Base-by-base conservation (phyloP, 2,329 filamentous ascomycete genomes). In the Aspergillus brunneoviolaceus region DNA sequence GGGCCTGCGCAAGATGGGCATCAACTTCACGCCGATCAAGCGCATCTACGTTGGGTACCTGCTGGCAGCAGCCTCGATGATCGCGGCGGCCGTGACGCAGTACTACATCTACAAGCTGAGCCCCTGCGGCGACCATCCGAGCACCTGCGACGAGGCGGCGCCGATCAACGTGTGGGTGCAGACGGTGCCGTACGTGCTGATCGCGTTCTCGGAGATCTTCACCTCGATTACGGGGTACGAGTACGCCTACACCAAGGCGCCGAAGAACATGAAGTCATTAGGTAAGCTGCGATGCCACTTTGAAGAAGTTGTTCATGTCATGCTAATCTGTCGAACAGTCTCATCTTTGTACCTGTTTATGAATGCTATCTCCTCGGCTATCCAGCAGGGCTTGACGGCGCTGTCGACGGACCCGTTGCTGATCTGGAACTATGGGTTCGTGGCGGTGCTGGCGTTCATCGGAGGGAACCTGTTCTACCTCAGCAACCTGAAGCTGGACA, bases 231-330 rank as follows among this genome's bases (percentile, higher is more conserved):
- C 84, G 0, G 86, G 86, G 1, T 85, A 89, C 67, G 89, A 91
- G 73, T 91, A 90, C 67, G 89, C 89, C 33, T 92, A 87, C 78
- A 87, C 87, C 69, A 90, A 91, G 76, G 88, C 89, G 0, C 89
- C 89, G 35, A 86, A 84, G 72, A 91, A 91, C 78, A 92, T 92
- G 89, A 87, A 88, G 69, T 89, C 86, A 9, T 81, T 91, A 39
- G 88, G 49, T 81, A 76, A 72, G 82, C 80, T 27, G 87, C 86
- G 60, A 80, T 90, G 65, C 84, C 9, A 21, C 23, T 23, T 23
- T 23, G 23, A 23, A 23, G 23, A 23, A 5, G 23, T 23, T 23
- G 23, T 23, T 23, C 23, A 5, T 4, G 23, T 23, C 49, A 14
- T 29, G 16, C 45, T 57, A 27, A 50, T 49, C 25, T 45, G 5